Conservation (phyloP, 2,329 filamentous ascomycete genomes). For the Albifimbria verrucaria region DNA sequence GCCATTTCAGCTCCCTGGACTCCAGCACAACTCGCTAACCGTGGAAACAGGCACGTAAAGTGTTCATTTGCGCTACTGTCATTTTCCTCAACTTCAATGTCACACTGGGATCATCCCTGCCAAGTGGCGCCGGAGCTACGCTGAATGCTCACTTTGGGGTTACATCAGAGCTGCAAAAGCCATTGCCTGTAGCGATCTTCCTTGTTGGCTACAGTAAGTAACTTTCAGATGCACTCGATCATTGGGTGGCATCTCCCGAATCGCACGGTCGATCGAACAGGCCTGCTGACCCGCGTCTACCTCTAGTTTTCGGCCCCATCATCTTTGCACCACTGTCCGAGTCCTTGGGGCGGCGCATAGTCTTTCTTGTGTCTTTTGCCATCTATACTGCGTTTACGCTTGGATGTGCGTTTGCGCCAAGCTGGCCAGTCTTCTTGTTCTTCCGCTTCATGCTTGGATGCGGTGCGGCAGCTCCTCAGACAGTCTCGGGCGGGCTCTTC, state of each 20-base stretch:
- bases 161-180: conserved; percentile 5
- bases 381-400: background rate
- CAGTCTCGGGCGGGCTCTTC: background rate
- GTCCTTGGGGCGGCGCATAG: background rate
- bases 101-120: conserved; percentile 9
- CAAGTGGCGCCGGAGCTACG: conserved; percentile 5
- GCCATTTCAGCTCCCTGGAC: background rate
- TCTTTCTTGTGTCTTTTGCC: background rate
- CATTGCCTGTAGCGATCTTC: conserved; percentile 8
- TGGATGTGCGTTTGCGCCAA: background rate
- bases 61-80: background rate
- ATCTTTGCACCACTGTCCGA: background rate
- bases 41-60: background rate
- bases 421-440: background rate
- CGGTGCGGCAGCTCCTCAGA: background rate
- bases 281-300: no score
- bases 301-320: background rate
- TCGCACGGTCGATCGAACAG: no score
- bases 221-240: no score
- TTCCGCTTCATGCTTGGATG: conserved; percentile 1
- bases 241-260: no score
- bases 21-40: no score
- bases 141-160: conserved; percentile 8
- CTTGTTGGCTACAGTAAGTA: conserved; percentile 1
- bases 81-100: conserved; percentile 9